Evolutionary conservation across 345 rosid species (phyloP), one percentile per base, ranked within the genome.

Genomic region (Salix arbutifolia): DNA sequence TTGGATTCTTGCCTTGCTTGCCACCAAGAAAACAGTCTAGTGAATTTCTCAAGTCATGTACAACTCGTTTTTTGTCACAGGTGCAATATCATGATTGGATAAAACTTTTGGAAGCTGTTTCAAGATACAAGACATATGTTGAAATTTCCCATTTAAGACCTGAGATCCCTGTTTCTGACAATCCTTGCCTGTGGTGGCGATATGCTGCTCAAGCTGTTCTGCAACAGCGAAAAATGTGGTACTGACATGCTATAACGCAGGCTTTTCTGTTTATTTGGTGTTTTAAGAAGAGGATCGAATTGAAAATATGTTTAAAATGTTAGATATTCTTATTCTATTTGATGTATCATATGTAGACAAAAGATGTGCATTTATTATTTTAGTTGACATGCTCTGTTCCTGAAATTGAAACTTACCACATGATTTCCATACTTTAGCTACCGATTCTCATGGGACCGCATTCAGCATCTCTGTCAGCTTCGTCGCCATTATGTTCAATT

Each of bases 71-170:
- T 74, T 80, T 66, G 74, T 78, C 42, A 74, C 90, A 96, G 99
- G 93, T 84, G 28, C 99, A 96, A 83, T 96, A 96, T 86, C 91
- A 90, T 85, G 99, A 96, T 85, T 93, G 97, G 95, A 91, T 96
- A 85, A 96, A 90, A 86, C 88, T 96, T 75, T 81, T 93, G 68
- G 99, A 96, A 84, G 97, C 88, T 81, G 81, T 96, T 82, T 92
- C 98, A 28, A 93, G 92, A 84, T 90, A 93, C 87, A 90, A 85
- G 90, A 87, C 84, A 48, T 87, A 86, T 85, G 79, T 92, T 74
- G 99, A 96, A 82, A 83, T 93, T 82, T 93, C 95, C 60, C 97
- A 96, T 87, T 84, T 96, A 84, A 89, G 99, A 84, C 98, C 99
- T 26, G 65, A 80, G 83, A 87, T 90, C 85, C 84, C 97, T 74